A percentile compares a stretch with the other conserved stretches of the same genome.
Evolutionary conservation across 192 early-diverging fungal genomes (phyloP).

Genomic region (Backusella macrospora): DNA sequence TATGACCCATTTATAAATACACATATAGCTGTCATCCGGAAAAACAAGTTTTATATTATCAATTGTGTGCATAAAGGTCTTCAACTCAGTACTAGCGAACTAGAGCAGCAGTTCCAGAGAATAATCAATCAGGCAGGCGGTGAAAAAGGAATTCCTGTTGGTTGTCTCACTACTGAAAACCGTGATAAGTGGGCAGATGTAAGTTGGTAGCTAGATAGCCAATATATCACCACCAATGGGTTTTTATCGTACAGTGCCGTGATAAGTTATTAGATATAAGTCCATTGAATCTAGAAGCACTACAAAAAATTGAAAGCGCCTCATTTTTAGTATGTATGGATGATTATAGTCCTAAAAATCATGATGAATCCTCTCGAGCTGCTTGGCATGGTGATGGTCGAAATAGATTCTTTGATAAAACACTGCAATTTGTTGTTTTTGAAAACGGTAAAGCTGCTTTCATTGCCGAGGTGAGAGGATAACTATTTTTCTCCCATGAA

Average conservation of each 20-base stretch:
- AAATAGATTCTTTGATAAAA: constrained; percentile 98
- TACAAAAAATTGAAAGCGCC: constrained; percentile 85
- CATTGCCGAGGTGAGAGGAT: no score
- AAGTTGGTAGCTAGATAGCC: no score
- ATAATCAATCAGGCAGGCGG: constrained; percentile 71
- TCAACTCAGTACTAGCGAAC: constrained; percentile 81
- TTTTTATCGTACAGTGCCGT: constrained; percentile 46
- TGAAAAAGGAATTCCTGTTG: constrained; percentile 71
- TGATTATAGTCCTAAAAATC: constrained; percentile 84
- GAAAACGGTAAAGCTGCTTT: constrained; percentile 89
- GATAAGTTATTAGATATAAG: constrained; percentile 62
- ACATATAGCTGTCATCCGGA: constrained; percentile 85
- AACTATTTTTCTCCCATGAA: no score
- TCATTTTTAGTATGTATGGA: constrained; percentile 92
- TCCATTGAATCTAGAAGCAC: constrained; percentile 66
- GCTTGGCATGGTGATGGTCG: constrained; percentile 96
- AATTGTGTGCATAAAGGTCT: constrained; percentile 74
- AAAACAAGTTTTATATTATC: constrained; percentile 88
- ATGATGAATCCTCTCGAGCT: constrained; percentile 82
- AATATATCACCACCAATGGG: not conserved
- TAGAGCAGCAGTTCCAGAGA: constrained; percentile 72
- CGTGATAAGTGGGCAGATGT: constrained; percentile 89
- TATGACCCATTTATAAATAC: constrained; percentile 75
- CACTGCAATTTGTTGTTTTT: constrained; percentile 83
- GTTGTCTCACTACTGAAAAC: constrained; percentile 89